Conservation (phyloP, 257 asterid genomes). For the Osmanthus fragrans region DNA sequence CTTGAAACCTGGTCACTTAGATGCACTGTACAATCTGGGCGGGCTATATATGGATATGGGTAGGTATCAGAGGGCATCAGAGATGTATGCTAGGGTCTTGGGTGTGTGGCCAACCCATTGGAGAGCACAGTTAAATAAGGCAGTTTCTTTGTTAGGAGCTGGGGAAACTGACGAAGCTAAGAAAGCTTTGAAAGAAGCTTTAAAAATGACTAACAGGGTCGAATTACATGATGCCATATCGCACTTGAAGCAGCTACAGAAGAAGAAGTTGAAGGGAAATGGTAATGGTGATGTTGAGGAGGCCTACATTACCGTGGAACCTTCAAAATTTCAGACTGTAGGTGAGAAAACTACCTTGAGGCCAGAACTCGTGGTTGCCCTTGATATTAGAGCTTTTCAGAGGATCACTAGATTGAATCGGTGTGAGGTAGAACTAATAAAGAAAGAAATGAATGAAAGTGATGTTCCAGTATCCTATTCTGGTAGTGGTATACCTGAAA, state of each 20-base stretch:
- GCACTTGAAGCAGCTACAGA: slow-evolving; percentile 93
- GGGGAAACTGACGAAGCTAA: slow-evolving; percentile 95
- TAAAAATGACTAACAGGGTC: slow-evolving; percentile 91
- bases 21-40: slow-evolving; percentile 90
- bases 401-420: slow-evolving; percentile 85
- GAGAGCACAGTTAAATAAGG: slow-evolving; percentile 95
- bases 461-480: slow-evolving; percentile 83
- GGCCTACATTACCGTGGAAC: slow-evolving; percentile 63
- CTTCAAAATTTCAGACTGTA: slow-evolving; percentile 67
- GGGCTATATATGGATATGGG: slow-evolving; percentile 99
- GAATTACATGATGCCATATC: slow-evolving; percentile 89
- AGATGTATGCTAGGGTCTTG: slow-evolving; percentile 93
- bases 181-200: slow-evolving; percentile 93
- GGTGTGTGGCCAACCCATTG: slow-evolving; percentile 95
- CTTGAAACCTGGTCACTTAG: slow-evolving; percentile 94
- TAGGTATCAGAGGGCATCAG: slow-evolving; percentile 93
- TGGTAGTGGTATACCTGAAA: slow-evolving; percentile 78
- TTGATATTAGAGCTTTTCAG: slow-evolving; percentile 85
- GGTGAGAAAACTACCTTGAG: slow-evolving; percentile 79
- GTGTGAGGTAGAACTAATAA: slow-evolving; percentile 73
- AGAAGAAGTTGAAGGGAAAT: slow-evolving; percentile 57
- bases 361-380: slow-evolving; percentile 69
- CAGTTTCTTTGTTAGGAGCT: slow-evolving; percentile 91
- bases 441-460: slow-evolving; percentile 81
- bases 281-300: slow-evolving; percentile 66